These are phyloP conservation scores for Hippophae gyantsensis DNA, from an alignment of 306 rosid species.

Conservation along the genomic window DNA sequence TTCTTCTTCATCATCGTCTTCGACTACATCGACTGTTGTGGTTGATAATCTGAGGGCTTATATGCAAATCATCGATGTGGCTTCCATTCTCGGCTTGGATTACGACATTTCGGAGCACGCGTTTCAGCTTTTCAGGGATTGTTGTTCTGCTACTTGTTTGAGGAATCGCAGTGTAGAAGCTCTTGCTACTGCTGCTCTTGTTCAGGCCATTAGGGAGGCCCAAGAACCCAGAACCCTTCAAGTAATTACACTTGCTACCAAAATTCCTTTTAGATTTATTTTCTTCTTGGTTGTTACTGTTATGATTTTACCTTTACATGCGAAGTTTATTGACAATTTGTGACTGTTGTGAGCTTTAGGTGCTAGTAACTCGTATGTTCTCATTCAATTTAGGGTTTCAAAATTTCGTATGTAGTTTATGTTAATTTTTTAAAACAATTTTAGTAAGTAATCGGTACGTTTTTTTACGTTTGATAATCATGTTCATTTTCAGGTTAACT, in stretches of 20 bases:
- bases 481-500: too few relatives aligned
- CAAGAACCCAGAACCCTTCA: constrained; percentile 94
- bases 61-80: constrained; percentile 92
- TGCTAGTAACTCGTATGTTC: neutral
- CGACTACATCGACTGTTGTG: constrained; percentile 60
- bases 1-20: constrained; percentile 25
- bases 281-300: neutral
- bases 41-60: constrained; percentile 89
- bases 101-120: constrained; percentile 80
- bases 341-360: neutral
- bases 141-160: constrained; percentile 92
- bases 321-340: neutral
- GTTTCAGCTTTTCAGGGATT: constrained; percentile 86
- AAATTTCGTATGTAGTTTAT: neutral
- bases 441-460: too few relatives aligned
- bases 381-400: neutral
- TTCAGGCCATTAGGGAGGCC: constrained; percentile 90
- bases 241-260: constrained; percentile 25
- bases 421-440: neutral
- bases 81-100: constrained; percentile 78
- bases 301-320: neutral
- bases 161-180: constrained; percentile 97
- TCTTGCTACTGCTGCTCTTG: constrained; percentile 95
- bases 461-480: too few relatives aligned
- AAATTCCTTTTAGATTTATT: neutral